Conservation (phyloP, 345 rosid genomes). For the Punica granatum region DNA sequence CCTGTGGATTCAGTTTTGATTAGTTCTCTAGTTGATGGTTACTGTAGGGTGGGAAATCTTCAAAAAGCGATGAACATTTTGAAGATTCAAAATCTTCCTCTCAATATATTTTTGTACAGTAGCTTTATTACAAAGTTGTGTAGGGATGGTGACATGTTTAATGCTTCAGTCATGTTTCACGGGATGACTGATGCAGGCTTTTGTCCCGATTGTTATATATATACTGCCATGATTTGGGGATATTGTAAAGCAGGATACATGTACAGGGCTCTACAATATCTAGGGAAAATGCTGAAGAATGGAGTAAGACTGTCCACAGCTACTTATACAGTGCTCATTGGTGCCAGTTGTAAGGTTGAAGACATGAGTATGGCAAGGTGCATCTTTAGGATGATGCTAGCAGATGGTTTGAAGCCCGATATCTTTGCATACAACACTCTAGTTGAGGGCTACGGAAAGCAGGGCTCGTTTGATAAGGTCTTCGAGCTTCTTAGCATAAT, state of each 20-base stretch:
- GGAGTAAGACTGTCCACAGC: slow-evolving; percentile 31
- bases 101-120: slow-evolving; percentile 39
- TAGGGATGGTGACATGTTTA: slow-evolving; percentile 25
- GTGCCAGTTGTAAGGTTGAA: slow-evolving; percentile 28
- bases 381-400: slow-evolving; percentile 22
- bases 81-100: slow-evolving; percentile 24
- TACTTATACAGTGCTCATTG: slow-evolving; percentile 36
- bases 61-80: slow-evolving; percentile 35
- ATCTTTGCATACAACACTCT: slow-evolving; percentile 33
- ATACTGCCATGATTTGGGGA: slow-evolving; percentile 36
- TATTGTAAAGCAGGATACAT: slow-evolving; percentile 27
- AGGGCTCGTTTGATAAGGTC: slow-evolving; percentile 32
- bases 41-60: slow-evolving; percentile 32
- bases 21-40: slow-evolving; percentile 36
- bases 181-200: slow-evolving; percentile 36
- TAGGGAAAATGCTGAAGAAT: slow-evolving; percentile 37
- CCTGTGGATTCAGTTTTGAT: slow-evolving; percentile 35
- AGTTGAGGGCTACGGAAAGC: slow-evolving; percentile 40
- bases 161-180: slow-evolving; percentile 32
- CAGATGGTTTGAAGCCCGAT: slow-evolving; percentile 30
- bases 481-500: slow-evolving; percentile 37
- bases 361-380: slow-evolving; percentile 26
- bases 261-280: slow-evolving; percentile 26
- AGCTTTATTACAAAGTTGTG: slow-evolving; percentile 41
- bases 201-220: slow-evolving; percentile 37